phyloP scores from a whole-genome alignment of 345 rosid species.

The Brassica rapa region DNA sequence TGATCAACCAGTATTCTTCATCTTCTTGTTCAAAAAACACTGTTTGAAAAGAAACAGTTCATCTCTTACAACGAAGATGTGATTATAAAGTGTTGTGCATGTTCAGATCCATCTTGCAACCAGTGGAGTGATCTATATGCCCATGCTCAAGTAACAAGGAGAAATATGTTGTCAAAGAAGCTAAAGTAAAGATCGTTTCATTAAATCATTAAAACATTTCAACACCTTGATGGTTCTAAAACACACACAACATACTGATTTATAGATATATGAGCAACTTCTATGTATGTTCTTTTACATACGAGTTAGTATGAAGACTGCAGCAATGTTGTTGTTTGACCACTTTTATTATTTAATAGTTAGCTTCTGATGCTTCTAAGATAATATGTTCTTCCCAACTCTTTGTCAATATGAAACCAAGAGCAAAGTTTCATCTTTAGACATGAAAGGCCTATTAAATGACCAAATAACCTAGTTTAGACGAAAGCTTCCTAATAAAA shows the following conservation, averaged over 20 bases:
- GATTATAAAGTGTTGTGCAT: slow-evolving; percentile 51
- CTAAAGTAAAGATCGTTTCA: slow-evolving; percentile 19
- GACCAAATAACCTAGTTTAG: background rate
- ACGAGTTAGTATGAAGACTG: background rate
- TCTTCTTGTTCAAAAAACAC: slow-evolving; percentile 35
- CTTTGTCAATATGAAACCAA: background rate
- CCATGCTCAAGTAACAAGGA: slow-evolving; percentile 43
- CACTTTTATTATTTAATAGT: background rate
- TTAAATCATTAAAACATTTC: background rate
- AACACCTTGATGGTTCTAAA: slow-evolving; percentile 39
- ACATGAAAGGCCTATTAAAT: background rate
- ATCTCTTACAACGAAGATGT: slow-evolving; percentile 53
- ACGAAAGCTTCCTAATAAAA: background rate
- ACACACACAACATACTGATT: slow-evolving; percentile 5
- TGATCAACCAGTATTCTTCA: slow-evolving; percentile 35
- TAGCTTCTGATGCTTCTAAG: background rate
- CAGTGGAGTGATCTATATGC: slow-evolving; percentile 48
- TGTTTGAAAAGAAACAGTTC: slow-evolving; percentile 44
- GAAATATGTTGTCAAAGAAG: slow-evolving; percentile 40
- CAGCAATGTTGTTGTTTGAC: background rate
- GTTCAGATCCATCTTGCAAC: slow-evolving; percentile 32
- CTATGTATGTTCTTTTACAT: too few species aligned
- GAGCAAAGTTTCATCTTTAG: background rate
- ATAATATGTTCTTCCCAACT: background rate
- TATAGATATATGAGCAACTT: background rate